Conservation (phyloP, 2,329 filamentous ascomycete species). For the Fusarium falciforme region DNA sequence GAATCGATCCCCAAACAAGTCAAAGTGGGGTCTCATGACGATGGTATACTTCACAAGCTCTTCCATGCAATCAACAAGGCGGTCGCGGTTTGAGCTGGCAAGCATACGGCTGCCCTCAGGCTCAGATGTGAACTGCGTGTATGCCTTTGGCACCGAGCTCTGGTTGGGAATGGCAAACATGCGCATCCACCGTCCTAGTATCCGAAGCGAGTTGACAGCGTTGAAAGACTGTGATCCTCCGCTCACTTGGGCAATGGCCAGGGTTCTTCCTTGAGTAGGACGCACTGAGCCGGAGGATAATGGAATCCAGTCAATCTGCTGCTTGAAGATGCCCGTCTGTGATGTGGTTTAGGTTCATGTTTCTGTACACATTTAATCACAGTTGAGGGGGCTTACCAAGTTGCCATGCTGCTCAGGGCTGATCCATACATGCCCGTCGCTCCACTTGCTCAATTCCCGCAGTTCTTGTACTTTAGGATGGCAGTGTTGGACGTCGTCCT, state of each 20-base stretch:
- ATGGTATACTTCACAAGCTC: conserved; percentile 78
- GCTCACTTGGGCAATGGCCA: conserved; percentile 71
- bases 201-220: conserved; percentile 72
- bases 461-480: conserved; percentile 74
- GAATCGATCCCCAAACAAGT: conserved; percentile 70
- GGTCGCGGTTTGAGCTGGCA: conserved; percentile 67
- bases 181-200: conserved; percentile 76
- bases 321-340: conserved; percentile 73
- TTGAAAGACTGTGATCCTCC: conserved; percentile 77
- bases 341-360: neutral
- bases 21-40: conserved; percentile 70
- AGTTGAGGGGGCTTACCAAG: conserved; percentile 52
- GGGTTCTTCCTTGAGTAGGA: conserved; percentile 73
- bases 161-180: conserved; percentile 77
- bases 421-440: conserved; percentile 74
- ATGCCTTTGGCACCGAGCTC: conserved; percentile 71
- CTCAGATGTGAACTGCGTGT: conserved; percentile 66
- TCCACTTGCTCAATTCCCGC: conserved; percentile 70
- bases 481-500: conserved; percentile 68
- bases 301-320: conserved; percentile 78
- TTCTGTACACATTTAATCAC: neutral
- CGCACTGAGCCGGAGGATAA: conserved; percentile 70
- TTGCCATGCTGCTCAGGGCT: conserved; percentile 76
- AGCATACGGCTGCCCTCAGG: conserved; percentile 64
- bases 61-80: conserved; percentile 75